Evolutionary conservation across 768 basidiomycete species (phyloP).

Genomic region (Amanita exitialis): DNA sequence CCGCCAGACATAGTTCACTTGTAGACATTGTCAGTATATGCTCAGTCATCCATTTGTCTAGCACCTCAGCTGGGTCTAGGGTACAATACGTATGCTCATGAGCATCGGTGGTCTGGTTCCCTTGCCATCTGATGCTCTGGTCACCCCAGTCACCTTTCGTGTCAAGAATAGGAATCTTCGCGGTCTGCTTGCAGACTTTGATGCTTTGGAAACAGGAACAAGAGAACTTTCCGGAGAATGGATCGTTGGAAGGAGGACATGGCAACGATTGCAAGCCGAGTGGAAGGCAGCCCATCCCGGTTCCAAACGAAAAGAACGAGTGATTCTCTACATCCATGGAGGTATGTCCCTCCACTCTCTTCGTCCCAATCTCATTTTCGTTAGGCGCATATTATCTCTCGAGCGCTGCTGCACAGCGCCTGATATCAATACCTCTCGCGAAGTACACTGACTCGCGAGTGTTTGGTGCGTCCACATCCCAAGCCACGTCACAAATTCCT

Average conservation of each 20-base stretch:
- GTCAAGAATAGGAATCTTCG: slow-evolving; percentile 64
- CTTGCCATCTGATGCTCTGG: slow-evolving; percentile 83
- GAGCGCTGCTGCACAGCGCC: slow-evolving; percentile 82
- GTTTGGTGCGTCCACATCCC: slow-evolving; percentile 37
- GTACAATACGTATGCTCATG: slow-evolving; percentile 54
- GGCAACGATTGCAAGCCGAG: slow-evolving; percentile 79
- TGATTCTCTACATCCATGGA: slow-evolving; percentile 91
- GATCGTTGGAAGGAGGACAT: slow-evolving; percentile 90
- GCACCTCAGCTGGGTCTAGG: slow-evolving; percentile 17
- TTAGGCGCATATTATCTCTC: slow-evolving; percentile 91
- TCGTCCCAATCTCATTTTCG: not conserved
- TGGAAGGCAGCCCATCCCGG: slow-evolving; percentile 43
- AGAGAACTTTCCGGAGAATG: slow-evolving; percentile 91
- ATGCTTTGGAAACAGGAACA: slow-evolving; percentile 62
- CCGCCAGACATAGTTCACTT: slow-evolving; percentile 70
- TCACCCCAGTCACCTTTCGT: slow-evolving; percentile 88
- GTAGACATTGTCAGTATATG: slow-evolving; percentile 61
- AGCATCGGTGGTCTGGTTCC: slow-evolving; percentile 75
- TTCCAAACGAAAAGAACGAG: slow-evolving; percentile 49
- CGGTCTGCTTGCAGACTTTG: slow-evolving; percentile 71
- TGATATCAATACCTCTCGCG: slow-evolving; percentile 85
- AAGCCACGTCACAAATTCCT: slow-evolving; percentile 3
- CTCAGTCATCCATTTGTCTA: slow-evolving; percentile 1
- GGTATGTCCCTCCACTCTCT: slow-evolving; percentile 30
- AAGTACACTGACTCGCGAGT: slow-evolving; percentile 85